phyloP scores from a whole-genome alignment of 2,329 filamentous ascomycete genomes.

The Aspergillus fructus region DNA sequence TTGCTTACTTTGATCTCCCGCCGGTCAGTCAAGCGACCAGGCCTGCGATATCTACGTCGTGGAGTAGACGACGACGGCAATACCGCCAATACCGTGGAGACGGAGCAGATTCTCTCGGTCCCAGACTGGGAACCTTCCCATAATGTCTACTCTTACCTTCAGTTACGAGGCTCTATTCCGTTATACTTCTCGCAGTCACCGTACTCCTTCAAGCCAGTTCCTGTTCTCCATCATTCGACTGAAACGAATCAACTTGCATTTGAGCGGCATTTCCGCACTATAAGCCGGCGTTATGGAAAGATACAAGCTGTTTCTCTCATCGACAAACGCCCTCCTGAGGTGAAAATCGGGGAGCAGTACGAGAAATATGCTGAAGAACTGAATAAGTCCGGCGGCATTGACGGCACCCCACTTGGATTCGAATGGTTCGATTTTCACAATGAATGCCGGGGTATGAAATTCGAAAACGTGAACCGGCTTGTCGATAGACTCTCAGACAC shows the following conservation, averaged over 20 bases:
- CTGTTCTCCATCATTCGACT: constrained; percentile 75
- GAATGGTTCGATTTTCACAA: constrained; percentile 98
- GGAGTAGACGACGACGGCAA: constrained; percentile 88
- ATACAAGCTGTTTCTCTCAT: constrained; percentile 81
- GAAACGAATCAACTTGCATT: constrained; percentile 78
- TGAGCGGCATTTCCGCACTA: constrained; percentile 71
- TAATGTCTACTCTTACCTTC: constrained; percentile 78
- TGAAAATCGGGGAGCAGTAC: constrained; percentile 75
- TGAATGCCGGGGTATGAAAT: constrained; percentile 93
- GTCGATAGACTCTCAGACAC: constrained; percentile 67
- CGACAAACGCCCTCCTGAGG: constrained; percentile 82
- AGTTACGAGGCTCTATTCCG: constrained; percentile 87
- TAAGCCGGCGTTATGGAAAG: constrained; percentile 69
- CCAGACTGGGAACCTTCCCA: constrained; percentile 61
- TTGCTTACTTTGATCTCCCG: constrained; percentile 90
- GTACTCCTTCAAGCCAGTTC: constrained; percentile 86
- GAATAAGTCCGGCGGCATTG: constrained; percentile 61
- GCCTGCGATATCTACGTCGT: constrained; percentile 83
- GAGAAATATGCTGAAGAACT: constrained; percentile 65
- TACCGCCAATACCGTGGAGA: constrained; percentile 88
- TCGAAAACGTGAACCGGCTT: constrained; percentile 85
- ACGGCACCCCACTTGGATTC: constrained; percentile 61
- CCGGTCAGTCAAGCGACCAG: constrained; percentile 79
- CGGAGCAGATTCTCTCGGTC: constrained; percentile 84
- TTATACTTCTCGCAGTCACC: constrained; percentile 94